A percentile compares a stretch with the other conserved stretches of the same genome.
These are phyloP conservation scores for Thermomucor indicae-seudaticae DNA, from an alignment of 371 early-diverging fungal genomes.

Conservation along the genomic window DNA sequence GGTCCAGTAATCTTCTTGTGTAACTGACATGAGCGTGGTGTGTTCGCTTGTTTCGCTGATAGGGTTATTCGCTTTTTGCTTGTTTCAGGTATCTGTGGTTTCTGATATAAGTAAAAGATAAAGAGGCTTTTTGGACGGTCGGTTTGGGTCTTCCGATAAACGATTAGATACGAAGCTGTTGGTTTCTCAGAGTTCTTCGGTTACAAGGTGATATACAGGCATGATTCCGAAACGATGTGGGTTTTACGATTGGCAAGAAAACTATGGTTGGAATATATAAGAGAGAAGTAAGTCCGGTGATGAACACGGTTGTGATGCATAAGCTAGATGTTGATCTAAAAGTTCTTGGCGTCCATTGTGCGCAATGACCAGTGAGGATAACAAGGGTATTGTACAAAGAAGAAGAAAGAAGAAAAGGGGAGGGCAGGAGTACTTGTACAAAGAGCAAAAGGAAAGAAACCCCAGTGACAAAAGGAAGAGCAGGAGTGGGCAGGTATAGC, in stretches of 20 bases:
- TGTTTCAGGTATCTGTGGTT: not conserved
- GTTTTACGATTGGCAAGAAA: not conserved
- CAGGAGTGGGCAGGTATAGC: not conserved
- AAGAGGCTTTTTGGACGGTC: not conserved
- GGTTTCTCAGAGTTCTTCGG: too few species aligned
- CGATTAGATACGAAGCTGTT: too few species aligned
- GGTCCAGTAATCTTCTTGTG: constrained; percentile 19
- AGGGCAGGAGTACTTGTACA: constrained; percentile 1
- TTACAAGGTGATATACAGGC: not conserved
- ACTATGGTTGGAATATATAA: not conserved
- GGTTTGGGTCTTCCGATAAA: too few species aligned
- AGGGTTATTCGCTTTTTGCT: not conserved
- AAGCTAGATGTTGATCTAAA: not conserved
- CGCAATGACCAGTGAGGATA: constrained; percentile 2
- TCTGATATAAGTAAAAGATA: not conserved
- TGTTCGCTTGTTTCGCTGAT: not conserved
- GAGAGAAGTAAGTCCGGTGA: not conserved
- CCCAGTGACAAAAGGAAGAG: not conserved
- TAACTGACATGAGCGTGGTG: constrained; percentile 1
- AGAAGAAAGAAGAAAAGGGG: constrained; percentile 3
- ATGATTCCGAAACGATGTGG: not conserved
- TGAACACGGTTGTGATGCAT: not conserved
- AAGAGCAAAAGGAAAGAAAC: constrained; percentile 5
- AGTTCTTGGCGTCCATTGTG: constrained; percentile 5
- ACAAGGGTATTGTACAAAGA: constrained; percentile 5